Base-by-base conservation (phyloP, 1,284 basidiomycete genomes). In the Nidula niveotomentosa region DNA sequence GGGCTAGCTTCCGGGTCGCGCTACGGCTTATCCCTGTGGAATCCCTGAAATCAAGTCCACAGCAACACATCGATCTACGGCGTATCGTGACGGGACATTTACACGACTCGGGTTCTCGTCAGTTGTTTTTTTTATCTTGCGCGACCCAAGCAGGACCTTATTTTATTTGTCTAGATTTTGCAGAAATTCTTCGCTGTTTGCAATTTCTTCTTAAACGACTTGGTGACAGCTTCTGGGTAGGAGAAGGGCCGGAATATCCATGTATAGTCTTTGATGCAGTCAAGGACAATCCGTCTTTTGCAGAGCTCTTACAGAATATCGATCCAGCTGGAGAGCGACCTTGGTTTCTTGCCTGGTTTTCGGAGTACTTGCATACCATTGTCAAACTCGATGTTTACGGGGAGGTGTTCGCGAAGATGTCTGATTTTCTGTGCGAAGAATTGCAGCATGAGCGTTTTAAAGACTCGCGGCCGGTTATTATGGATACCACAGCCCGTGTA, bases 201-300 rank as follows among this genome's bases (percentile, higher is more conserved):
- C 67, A 76, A 15, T 72, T 80, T 56, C 75, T 85, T 56, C 73
- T 83, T 53, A 82, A 78, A 62, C 80, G 79, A 47, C 66, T 88
- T 53, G 76, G 76, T 2, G 65, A 70, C 3, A 65, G 76, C 12
- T 67, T 91, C 12, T 96, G 93, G 93, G 65, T 72, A 17, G 84
- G 79, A 39, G 87, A 92, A 65, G 74, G 75, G 1, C 70, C 78
- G 15, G 85, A 89, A 60, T 90, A 84, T 65, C 87, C 93, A 1
- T 81, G 86, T 58, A 79, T 89, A 41, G 79, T 93, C 1, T 88
- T 94, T 62, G 90, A 90, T 60, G 81, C 88, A n/a, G 81, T 95
- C 63, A 91, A 89, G 68, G 86, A 91, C 62, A 95, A 94, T 64
- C 66, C 79, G 1, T 78, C 81, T 1, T 91, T 86, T 63, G 67